Evolutionary conservation across 768 basidiomycete genomes (phyloP), one percentile per base, ranked within the genome.

Genomic region (Boletellus sp.): DNA sequence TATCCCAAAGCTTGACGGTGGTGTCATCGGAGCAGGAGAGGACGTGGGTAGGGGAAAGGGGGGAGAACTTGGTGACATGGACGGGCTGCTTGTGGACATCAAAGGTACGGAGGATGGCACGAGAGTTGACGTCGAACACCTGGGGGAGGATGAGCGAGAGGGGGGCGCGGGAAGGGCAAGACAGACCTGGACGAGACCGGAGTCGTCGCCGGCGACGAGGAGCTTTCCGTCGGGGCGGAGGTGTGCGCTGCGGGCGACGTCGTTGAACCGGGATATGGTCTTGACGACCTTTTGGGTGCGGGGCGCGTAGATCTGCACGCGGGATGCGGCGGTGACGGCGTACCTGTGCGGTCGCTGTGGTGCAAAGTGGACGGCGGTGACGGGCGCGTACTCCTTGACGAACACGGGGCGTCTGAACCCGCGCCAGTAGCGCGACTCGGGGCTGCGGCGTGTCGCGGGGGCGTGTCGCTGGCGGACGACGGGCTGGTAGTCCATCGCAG

Each of bases 11-110:
- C 66, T 84, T 87, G 47, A 90, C 89, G 20, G 94, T 94, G 3
- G 90, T 91, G 65, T 99, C 96, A 68, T 98, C 95, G 3, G 94
- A 97, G 61, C 92, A 94, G 4, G 96, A 94, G 24, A 98, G 78
- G 45, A 97, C 74, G 58, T 92, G 89, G 0, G 90, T 90, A 2
- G 87, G 85, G 13, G 81, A 76, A 47, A 87, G 76, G 3, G 84
- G 69, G 1, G 95, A 98, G 67, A 98, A 99, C 56, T 87, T 90
- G 6, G 93, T 84, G 52, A 95, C 88, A 71, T 98, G 94, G 0
- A 96, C 93, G 26, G 96, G 94, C 60, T 96, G 94, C 62, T 95
- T 94, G 70, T 98, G 95, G 2, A 87, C 83, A 58, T 94, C 89
- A 45, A 99, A 78, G 0, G 92, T 89, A 48, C 96, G 84, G 51